A percentile compares a stretch with the other conserved stretches of the same genome.
Evolutionary conservation across 2,329 filamentous ascomycete genomes (phyloP).

Genomic region (Elsinoe arachidis): DNA sequence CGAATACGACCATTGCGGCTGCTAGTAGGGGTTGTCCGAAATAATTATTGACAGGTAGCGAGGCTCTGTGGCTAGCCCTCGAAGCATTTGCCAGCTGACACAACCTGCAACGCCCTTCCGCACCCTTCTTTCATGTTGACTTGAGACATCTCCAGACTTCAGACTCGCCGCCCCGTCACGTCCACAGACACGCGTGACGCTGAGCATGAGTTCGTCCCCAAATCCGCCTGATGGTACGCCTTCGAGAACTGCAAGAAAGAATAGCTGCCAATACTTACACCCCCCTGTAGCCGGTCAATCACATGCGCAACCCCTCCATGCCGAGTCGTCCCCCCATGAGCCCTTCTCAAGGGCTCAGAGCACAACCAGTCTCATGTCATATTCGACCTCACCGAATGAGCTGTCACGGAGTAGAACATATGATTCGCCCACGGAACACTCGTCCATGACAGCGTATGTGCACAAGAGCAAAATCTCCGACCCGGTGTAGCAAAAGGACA

Average conservation of each 20-base stretch:
- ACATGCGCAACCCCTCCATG: constrained; percentile 11
- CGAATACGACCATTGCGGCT: neutral
- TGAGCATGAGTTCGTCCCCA: constrained; percentile 13
- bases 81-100: constrained; percentile 11
- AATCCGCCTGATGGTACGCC: constrained; percentile 11
- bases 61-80: constrained; percentile 1
- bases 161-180: neutral
- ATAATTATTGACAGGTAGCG: neutral
- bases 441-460: constrained; percentile 10
- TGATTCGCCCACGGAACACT: constrained; percentile 7
- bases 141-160: constrained; percentile 10
- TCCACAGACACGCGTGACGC: constrained; percentile 4
- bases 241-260: neutral
- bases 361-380: constrained; percentile 12
- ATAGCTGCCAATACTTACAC: neutral
- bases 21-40: neutral
- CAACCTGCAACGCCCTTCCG: constrained; percentile 1
- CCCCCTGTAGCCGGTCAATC: constrained; percentile 9
- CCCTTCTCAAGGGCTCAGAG: constrained; percentile 12
- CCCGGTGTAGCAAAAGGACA: neutral
- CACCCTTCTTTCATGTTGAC: constrained; percentile 4
- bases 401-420: constrained; percentile 12
- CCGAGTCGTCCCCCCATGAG: constrained; percentile 3
- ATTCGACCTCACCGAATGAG: constrained; percentile 12
- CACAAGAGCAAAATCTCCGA: neutral